Base-by-base conservation (phyloP, 345 rosid genomes). In the Gossypium thurberi region DNA sequence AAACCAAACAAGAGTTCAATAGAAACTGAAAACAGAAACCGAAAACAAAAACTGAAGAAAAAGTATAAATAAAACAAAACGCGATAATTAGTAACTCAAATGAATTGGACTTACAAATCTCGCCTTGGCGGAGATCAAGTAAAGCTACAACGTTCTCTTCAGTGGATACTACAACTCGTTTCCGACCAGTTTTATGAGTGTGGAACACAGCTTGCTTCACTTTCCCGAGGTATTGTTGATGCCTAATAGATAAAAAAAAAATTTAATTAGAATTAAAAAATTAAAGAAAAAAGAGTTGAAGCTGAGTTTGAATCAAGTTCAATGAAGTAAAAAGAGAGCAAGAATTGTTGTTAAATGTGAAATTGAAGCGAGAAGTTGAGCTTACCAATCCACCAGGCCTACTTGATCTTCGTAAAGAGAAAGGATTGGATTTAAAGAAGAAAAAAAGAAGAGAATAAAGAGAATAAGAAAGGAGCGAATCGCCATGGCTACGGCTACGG, bases 121-220 rank as follows among this genome's bases (percentile, higher is more conserved):
- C 96, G 52, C 97, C 98, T 10, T 71, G 96, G 23, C 99, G 89
- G 65, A 95, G 93, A 89, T 95, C 99, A 69, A 95, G 97, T 7
- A 98, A 95, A 8, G 98, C 97, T 40, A 95, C 80, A 69, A 87
- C 91, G 64, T 92, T 91, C 91, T 92, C 94, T 75, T 91, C 97
- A 0, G 99, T 95, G 4, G 96, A 92, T 43, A 95, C 96, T 21
- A 92, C 78, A 14, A 95, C 97, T 56, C 99, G 97, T 87, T 92
- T 95, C 67, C 99, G 78, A 18, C 99, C 98, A 26, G 98, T 84
- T 85, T 92, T 95, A 71, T 95, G 99, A 20, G 98, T 92, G 80
- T 87, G 98, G 77, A 95, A 95, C 44, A 95, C 97, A 0, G 99
- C 99, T 55, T 91, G 90, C 81, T 91, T 88, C 83, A 95, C 97